A percentile compares a stretch with the other conserved stretches of the same genome.
Conservation (phyloP, 1,284 basidiomycete species). For the Meira nashicola region DNA sequence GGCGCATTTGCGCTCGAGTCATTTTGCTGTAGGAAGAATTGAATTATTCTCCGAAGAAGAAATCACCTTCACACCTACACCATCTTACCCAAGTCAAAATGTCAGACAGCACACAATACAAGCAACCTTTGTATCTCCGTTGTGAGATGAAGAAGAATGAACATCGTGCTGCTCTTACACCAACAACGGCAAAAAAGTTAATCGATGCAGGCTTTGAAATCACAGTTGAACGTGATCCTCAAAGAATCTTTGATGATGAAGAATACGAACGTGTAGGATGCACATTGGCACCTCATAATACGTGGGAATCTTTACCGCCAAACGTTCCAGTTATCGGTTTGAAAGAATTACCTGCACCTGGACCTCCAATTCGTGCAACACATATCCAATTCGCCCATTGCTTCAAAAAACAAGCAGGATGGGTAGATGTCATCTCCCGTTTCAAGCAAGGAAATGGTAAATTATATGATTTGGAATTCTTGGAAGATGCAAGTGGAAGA, state of each 20-base stretch:
- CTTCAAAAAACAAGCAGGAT: conserved; percentile 93
- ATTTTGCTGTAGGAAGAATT: too few species aligned
- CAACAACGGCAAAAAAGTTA: conserved; percentile 81
- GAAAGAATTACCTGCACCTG: conserved; percentile 74
- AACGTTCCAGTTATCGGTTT: conserved; percentile 84
- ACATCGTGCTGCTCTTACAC: conserved; percentile 86
- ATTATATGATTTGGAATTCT: conserved; percentile 94
- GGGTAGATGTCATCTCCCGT: conserved; percentile 79
- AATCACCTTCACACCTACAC: too few species aligned
- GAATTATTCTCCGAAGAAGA: too few species aligned
- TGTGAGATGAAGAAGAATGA: conserved; percentile 58
- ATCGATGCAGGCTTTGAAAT: conserved; percentile 89
- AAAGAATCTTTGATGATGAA: conserved; percentile 88
- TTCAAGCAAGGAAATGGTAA: conserved; percentile 82
- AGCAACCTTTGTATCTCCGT: conserved; percentile 48
- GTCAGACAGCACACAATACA: conserved; percentile 1
- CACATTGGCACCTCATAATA: conserved; percentile 79
- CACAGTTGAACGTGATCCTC: conserved; percentile 84
- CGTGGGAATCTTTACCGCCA: conserved; percentile 76
- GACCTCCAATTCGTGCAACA: conserved; percentile 58
- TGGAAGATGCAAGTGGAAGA: conserved; percentile 75
- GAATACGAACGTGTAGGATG: conserved; percentile 90
- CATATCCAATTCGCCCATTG: conserved; percentile 99
- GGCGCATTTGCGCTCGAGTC: too few species aligned
- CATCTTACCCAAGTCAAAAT: too few species aligned